Conservation (phyloP, 768 basidiomycete genomes). For the Serendipita sp. region DNA sequence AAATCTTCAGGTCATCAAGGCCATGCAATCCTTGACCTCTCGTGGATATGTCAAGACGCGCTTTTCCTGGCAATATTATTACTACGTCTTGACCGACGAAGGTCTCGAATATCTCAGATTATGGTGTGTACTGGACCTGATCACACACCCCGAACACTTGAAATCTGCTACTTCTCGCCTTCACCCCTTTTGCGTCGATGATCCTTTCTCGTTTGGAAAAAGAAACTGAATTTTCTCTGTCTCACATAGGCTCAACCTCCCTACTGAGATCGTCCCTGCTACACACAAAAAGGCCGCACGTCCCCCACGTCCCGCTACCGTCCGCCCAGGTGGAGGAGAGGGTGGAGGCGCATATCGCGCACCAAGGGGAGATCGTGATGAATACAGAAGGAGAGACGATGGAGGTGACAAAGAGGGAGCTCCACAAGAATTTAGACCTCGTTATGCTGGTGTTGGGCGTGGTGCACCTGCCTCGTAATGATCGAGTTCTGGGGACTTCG, state of each 20-base stretch:
- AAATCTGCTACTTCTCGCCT: not conserved
- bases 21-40: conserved; percentile 48
- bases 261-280: conserved; percentile 85
- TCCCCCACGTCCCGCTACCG: conserved; percentile 62
- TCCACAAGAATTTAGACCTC: conserved; percentile 76
- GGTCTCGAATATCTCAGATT: conserved; percentile 95
- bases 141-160: not conserved
- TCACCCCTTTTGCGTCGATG: not conserved
- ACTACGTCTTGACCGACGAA: conserved; percentile 92
- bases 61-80: conserved; percentile 99
- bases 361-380: conserved; percentile 70
- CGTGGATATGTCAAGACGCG: conserved; percentile 92
- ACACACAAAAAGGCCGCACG: conserved; percentile 96
- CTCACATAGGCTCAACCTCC: conserved; percentile 67
- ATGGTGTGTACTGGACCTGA: conserved; percentile 32
- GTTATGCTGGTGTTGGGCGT: conserved; percentile 77
- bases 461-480: conserved; percentile 58
- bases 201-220: not conserved
- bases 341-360: conserved; percentile 65
- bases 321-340: conserved; percentile 37
- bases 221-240: not conserved
- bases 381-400: conserved; percentile 73
- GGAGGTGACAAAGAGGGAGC: conserved; percentile 48
- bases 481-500: not conserved
- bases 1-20: conserved; percentile 58